Percentiles rank a stretch among this genome's conserved stretches.
These are phyloP conservation scores for Clonostachys rhizophaga DNA, from an alignment of 2,329 filamentous ascomycete species.

Conservation along the genomic window DNA sequence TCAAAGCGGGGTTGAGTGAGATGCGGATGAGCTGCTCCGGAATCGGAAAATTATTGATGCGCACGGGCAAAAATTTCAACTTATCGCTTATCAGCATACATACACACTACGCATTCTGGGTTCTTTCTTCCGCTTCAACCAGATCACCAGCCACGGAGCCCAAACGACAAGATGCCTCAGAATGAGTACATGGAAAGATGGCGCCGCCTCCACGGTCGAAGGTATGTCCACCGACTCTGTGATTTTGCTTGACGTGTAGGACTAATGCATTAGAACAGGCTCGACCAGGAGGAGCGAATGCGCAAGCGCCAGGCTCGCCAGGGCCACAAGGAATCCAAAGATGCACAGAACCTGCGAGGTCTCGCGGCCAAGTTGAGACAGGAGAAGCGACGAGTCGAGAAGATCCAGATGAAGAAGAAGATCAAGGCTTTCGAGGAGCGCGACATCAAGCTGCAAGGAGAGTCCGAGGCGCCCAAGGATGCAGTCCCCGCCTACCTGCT, in stretches of 20 bases:
- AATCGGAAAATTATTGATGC: too few species aligned
- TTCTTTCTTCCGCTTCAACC: conserved; percentile 2
- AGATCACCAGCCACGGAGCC: neutral
- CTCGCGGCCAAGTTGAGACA: conserved; percentile 90
- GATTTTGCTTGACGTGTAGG: too few species aligned
- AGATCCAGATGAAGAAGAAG: conserved; percentile 95
- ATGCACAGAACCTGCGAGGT: conserved; percentile 90
- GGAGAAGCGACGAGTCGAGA: conserved; percentile 92
- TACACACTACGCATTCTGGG: conserved; percentile 1
- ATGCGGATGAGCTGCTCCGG: too few species aligned
- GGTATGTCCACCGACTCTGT: conserved; percentile 5
- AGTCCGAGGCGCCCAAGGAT: conserved; percentile 67
- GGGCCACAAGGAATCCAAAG: conserved; percentile 79
- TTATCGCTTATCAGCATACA: too few species aligned
- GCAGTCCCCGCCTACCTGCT: conserved; percentile 91
- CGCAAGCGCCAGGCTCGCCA: conserved; percentile 87
- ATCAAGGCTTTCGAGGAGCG: conserved; percentile 95
- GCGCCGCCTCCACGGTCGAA: conserved; percentile 44
- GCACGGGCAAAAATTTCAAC: too few species aligned
- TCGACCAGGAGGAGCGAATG: conserved; percentile 81
- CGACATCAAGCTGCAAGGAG: conserved; percentile 84
- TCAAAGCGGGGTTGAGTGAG: too few species aligned
- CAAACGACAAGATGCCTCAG: neutral
- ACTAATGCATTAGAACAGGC: conserved; percentile 6
- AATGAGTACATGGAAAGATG: conserved; percentile 62